These are phyloP conservation scores for Lithocarpus polystachyus DNA, from an alignment of 306 rosid genomes.

Conservation along the genomic window DNA sequence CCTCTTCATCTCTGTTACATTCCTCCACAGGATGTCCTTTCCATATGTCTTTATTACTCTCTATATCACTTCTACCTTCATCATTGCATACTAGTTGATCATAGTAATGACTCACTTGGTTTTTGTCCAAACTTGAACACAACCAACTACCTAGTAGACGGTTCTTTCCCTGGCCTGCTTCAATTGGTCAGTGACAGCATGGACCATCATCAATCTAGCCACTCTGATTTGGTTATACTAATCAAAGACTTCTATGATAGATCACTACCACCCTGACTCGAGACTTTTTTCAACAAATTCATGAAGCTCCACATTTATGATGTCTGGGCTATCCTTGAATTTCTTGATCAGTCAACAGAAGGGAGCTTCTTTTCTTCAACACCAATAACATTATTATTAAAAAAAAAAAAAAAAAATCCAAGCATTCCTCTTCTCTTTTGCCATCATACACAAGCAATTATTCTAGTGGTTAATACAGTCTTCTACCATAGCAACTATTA, in stretches of 20 bases:
- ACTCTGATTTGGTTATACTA: neutral
- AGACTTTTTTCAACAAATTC: neutral
- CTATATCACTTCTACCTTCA: neutral
- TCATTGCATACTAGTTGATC: neutral
- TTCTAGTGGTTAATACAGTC: neutral
- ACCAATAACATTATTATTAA: no score
- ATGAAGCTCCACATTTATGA: no score
- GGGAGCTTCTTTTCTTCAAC: no score
- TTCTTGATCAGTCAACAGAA: no score
- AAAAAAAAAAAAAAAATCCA: neutral
- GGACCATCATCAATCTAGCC: neutral
- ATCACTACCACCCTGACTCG: neutral
- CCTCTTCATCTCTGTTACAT: neutral
- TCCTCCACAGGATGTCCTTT: neutral
- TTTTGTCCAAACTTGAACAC: no score
- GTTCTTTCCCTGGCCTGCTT: neutral
- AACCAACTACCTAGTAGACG: neutral
- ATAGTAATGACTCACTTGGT: neutral
- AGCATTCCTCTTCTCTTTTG: neutral
- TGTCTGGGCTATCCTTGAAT: no score
- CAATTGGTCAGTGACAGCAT: neutral
- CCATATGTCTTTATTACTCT: neutral
- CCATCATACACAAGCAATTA: neutral
- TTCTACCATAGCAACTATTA: neutral
- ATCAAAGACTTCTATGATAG: neutral